Evolutionary conservation across 129 eudicot species (phyloP), one percentile per base, ranked within the genome.

Genomic region (Flaveria bidentis): DNA sequence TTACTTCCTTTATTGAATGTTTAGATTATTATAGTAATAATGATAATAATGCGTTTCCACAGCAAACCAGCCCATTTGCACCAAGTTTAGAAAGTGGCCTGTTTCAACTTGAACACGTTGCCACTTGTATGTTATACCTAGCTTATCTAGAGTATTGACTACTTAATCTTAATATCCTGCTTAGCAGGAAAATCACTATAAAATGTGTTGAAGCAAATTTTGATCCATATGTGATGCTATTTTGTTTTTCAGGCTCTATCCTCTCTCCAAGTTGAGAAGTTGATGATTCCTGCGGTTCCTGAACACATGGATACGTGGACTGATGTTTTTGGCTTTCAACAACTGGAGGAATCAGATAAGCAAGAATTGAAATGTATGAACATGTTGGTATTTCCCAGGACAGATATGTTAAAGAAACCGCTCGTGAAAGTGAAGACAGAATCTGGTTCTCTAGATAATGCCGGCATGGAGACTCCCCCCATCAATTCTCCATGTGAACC

Each of bases 231-330:
- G 41, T 45, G 13, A 45, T 45, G 50, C 2, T 61, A 26, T 61
- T 11, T 26, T 61, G 17, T 61, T 61, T 75, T 68, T 45, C 87
- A 92, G 97, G 93, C 85, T 66, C 90, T 92, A 7, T 69, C 87
- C 58, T 78, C 86, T 55, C 91, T 92, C 11, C 80, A 92, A 66
- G 91, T 92, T 63, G 89, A 88, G 82, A 88, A 81, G 55, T 76
- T 92, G 82, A 84, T 92, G 14, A 89, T 92, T 76, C 97, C 97
- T 30, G 93, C 97, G 12, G 85, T 92, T 28, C 82, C 96, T 68
- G 97, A 92, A 78, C 92, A 84, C 85, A 87, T 85, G 96, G 82
- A 74, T 76, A 92, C 93, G 9, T 92, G 97, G 97, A 92, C 93
- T 33, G 53, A 60, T 57, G 89, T 77, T 61, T 92, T 92, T 68